phyloP scores from a whole-genome alignment of 306 rosid species.

The Pyrus betulifolia region DNA sequence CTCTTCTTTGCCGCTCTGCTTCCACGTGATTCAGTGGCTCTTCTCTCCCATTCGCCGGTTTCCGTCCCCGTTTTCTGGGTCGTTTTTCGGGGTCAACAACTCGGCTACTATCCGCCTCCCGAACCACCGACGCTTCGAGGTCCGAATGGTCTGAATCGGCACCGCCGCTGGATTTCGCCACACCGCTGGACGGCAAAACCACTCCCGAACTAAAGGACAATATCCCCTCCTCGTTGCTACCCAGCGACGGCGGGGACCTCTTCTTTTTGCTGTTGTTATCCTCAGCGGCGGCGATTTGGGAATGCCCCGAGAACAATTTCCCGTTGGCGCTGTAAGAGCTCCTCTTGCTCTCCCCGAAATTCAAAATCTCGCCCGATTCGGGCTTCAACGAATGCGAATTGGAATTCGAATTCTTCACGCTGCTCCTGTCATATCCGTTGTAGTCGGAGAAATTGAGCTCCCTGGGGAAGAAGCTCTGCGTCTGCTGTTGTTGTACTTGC shows the following conservation, averaged over 20 bases:
- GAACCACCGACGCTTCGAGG: slow-evolving; percentile 81
- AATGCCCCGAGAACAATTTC: slow-evolving; percentile 41
- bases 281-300: slow-evolving; percentile 40
- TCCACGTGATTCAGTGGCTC: slow-evolving; percentile 94
- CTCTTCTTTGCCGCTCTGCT: slow-evolving; percentile 88
- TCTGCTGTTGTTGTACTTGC: slow-evolving; percentile 31
- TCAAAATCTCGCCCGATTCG: slow-evolving; percentile 79
- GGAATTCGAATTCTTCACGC: slow-evolving; percentile 35
- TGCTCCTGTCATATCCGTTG: slow-evolving; percentile 27
- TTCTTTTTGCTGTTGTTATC: slow-evolving; percentile 39
- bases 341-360: slow-evolving; percentile 66
- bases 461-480: slow-evolving; percentile 46
- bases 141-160: slow-evolving; percentile 83
- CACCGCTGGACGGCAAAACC: slow-evolving; percentile 44
- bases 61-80: slow-evolving; percentile 88
- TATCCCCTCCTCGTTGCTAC: slow-evolving; percentile 81
- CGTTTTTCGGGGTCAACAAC: slow-evolving; percentile 76
- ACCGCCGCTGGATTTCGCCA: slow-evolving; percentile 32
- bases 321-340: slow-evolving; percentile 28
- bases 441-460: slow-evolving; percentile 68
- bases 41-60: slow-evolving; percentile 92
- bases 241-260: slow-evolving; percentile 61
- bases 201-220: slow-evolving; percentile 88
- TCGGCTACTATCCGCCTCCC: slow-evolving; percentile 59
- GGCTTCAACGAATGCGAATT: slow-evolving; percentile 52